Base-by-base conservation (phyloP, 345 rosid species). In the Pistacia atlantica region DNA sequence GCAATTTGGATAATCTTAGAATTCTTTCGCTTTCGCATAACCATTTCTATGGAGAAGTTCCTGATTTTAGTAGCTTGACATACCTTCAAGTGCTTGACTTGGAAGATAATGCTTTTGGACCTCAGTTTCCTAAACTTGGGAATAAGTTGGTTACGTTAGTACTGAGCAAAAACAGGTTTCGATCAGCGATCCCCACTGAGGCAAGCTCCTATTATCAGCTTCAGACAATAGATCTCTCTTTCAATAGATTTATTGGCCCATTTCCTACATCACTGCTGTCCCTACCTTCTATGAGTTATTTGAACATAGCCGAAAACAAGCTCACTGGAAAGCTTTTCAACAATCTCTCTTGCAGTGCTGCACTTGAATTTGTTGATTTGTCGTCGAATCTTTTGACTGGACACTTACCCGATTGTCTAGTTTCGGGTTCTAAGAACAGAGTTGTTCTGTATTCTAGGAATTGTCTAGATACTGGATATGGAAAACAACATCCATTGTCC, bases 341-440 rank as follows among this genome's bases (percentile, higher is more conserved):
- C 71, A 90, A 91, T 76, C 85, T 89, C 68, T 88, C 99, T 78
- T 96, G 99, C 82, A 86, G 84, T 82, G 78, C 75, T 42, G 77
- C 80, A 54, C 89, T 96, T 12, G 76, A 84, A 61, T 75, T 75
- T 81, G 98, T 88, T 28, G 94, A 96, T 82, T 69, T 96, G 18
- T 93, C 98, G 8, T 89, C 97, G 6, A 96, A 96, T 87, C 94
- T 91, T 69, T 81, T 96, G 80, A 87, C 92, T 2, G 99, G 99
- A 75, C 73, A 79, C 35, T 78, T 96, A 76, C 99, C 99, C 4
- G 75, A 66, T 51, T 92, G 94, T 80, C 89, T 93, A 72, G 78
- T 80, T 75, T 83, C 83, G 6, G 81, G 84, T 57, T 79, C 90
- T 13, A 84, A 78, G 74, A 84, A 86, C 78, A 85, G 81, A 80